Evolutionary conservation across 2,329 filamentous ascomycete genomes (phyloP), one percentile per base, ranked within the genome.

Genomic region (Venturiaceae sp.): DNA sequence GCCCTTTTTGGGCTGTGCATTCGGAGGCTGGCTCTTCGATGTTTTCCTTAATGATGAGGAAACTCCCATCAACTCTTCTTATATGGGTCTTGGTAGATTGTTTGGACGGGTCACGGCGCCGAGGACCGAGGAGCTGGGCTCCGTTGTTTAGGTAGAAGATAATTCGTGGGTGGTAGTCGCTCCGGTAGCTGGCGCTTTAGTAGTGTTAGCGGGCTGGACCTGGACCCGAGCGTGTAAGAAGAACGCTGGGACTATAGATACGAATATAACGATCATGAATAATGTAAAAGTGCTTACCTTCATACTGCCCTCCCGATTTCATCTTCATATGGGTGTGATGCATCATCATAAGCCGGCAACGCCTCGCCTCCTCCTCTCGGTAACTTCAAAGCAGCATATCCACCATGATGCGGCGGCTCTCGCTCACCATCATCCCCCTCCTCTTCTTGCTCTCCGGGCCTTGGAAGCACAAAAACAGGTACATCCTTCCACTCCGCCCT

Each of bases 31-130:
- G 21, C 33, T 58, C 11, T 54, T 36, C 28, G 57, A 58, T 50
- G 28, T 54, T 30, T 58, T 58, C 67, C 74, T 58, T 13, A 32
- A 53, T 44, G 57, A 58, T 19, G 50, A 34, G 13, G 57, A 58
- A 19, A 58, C 32, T 2, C 55, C 55, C n/a, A 58, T 58, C 37
- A 58, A 58, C 26, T 46, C 39, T n/a, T 14, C 55, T 0, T 52
- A 46, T 23, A 50, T 58, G 55, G 55, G 55, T 50, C 19, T 58
- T 9, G 41, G 30, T 8, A 21, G 41, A 3, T 19, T 58, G 5
- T 39, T 47, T 13, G 23, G 41, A 2, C 55, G 28, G 14, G 41
- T 32, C 37, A 58, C 32, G 34, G 32, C 30, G 52, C 30, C 52
- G 34, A 37, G 32, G 14, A 53, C 52, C 32, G 44, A 50, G 26